Base-by-base conservation (phyloP, 2,329 filamentous ascomycete species). In the Verticillium albo-atrum region DNA sequence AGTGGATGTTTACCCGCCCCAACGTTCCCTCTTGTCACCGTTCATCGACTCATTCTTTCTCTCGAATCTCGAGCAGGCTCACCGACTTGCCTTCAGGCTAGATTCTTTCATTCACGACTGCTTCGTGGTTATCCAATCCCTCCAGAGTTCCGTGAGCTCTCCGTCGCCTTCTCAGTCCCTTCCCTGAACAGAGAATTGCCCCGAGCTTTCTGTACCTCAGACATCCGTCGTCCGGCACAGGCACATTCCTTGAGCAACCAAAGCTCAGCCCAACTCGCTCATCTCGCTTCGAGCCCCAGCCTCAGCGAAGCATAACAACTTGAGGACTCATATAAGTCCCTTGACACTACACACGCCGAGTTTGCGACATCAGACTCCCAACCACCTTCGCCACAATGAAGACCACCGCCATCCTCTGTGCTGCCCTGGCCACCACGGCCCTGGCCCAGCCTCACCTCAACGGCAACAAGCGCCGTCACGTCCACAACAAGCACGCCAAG, bases 401-500 rank as follows among this genome's bases (percentile, higher is more conserved):
- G 75, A 73, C 72, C 28, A 54, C 70, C 54, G 70, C 72, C 28
- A 59, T 79, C 61, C 65, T 75, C 66, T 68, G 75, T 71, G 75
- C 74, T 66, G 66, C 77, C 57, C 65, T 81, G 68, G 78, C 78
- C 64, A 74, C 78, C 47, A 64, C 73, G 58, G 80, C 76, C 65
- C 68, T 78, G 60, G 83, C 83, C 64, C 79, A 85, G 71, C 82
- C 82, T 60, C 77, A 76, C 63, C 73, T 68, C 65, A 73, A 75
- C 65, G 70, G 71, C 62, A 64, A 62, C 54, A 68, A 70, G 55
- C 68, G 68, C 58, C 69, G 70, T 65, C 75, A 71, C 61, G 73
- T 74, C 60, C 75, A 77, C 62, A 68, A 62, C 55, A 68, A 71
- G 59, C 62, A 65, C 54, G 66, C 64, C 61, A 72, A 72, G 63